Base-by-base conservation (phyloP, 2,329 filamentous ascomycete species). In the Phaeophleospora eucalypticola region DNA sequence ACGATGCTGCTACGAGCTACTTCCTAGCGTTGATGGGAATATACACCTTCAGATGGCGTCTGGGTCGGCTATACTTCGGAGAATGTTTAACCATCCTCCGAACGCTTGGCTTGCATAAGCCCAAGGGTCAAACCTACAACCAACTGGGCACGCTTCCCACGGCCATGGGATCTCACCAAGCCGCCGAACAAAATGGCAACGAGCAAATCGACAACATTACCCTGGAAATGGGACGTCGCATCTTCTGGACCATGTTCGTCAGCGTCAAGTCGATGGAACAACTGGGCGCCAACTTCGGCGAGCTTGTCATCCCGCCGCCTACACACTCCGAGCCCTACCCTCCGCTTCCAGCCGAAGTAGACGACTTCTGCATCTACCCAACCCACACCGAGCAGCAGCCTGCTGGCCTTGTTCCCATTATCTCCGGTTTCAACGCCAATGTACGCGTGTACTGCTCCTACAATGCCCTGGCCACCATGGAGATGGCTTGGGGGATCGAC, bases 231-330 rank as follows among this genome's bases (percentile, higher is more conserved):
- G 76, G 76, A 3, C 72, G 75, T 34, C 73, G 80, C 32, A 68
- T 95, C 34, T 95, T 94, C 65, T 95, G 89, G 83, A 84, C 87
- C 17, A 77, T 89, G 56, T 82, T 93, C 52, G 80, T 89, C 4
- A 84, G 84, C 27, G 79, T 87, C 49, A 78, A 83, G 53, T 60
- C 87, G 0, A 81, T 94, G 65, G 80, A 86, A 45, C 89, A 95
- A 62, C 71, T 93, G 15, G 88, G 87, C 27, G 80, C 81, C 14
- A 80, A 80, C 0, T 83, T 86, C 51, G 80, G 80, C 29, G 87
- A 89, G 58, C 71, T 90, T 32, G 78, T 86, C 29, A 82, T 95
- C 41, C 81, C 86, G 7, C 88, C 88, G 2, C 82, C 85, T 1
- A 94, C 87, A 0, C 81, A 82, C 0, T 82, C 78, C 19, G 81